Percentiles rank a stretch among this genome's conserved stretches.
These are phyloP conservation scores for Phytophthora hibernalis DNA, from an alignment of 352 stramenopile species.

Conservation along the genomic window DNA sequence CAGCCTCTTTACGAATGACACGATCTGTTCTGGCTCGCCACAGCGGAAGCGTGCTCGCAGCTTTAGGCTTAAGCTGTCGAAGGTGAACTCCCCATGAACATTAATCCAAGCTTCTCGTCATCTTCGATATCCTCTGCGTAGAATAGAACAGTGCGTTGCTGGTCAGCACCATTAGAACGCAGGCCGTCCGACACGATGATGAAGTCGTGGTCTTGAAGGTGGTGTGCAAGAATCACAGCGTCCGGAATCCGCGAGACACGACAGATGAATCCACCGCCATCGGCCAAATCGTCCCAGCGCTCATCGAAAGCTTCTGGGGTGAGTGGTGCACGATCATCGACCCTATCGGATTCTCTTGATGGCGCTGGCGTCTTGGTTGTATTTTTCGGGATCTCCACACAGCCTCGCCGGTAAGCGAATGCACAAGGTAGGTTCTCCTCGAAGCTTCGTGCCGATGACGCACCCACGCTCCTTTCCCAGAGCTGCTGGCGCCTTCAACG, in stretches of 20 bases:
- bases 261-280: conserved; percentile 72
- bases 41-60: conserved; percentile 73
- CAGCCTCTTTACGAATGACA: conserved; percentile 72
- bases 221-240: conserved; percentile 40
- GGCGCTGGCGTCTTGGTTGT: neutral
- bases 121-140: conserved; percentile 42
- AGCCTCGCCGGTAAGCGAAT: conserved; percentile 69
- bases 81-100: conserved; percentile 75
- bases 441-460: conserved; percentile 67
- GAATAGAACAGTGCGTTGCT: conserved; percentile 61
- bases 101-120: conserved; percentile 17
- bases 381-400: conserved; percentile 64
- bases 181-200: conserved; percentile 57
- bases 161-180: conserved; percentile 30
- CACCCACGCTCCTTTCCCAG: conserved; percentile 54
- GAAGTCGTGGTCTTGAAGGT: conserved; percentile 64
- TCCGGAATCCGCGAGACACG: conserved; percentile 63
- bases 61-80: conserved; percentile 77
- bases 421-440: conserved; percentile 64
- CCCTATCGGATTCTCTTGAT: conserved; percentile 4
- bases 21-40: conserved; percentile 56
- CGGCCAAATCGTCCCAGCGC: conserved; percentile 55
- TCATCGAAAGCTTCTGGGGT: conserved; percentile 50
- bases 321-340: conserved; percentile 15
- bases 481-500: conserved; percentile 13